A percentile compares a stretch with the other conserved stretches of the same genome.
Conservation (phyloP, 768 basidiomycete genomes). For the Cyclocybe cylindracea region DNA sequence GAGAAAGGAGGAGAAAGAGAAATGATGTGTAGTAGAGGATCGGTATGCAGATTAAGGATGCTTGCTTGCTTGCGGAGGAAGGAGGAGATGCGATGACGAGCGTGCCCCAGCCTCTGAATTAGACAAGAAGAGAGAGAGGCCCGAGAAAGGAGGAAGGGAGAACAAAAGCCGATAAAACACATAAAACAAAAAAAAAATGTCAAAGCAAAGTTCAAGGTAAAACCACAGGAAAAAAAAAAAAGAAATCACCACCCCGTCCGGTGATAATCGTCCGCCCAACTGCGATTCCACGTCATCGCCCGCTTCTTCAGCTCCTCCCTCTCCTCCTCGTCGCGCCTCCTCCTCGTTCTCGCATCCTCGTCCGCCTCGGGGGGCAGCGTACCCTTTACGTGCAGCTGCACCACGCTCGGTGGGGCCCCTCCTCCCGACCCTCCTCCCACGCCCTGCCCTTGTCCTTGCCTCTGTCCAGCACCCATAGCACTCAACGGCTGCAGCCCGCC, state of each 20-base stretch:
- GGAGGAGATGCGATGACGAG: not conserved
- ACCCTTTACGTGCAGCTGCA: constrained; percentile 42
- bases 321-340: constrained; percentile 25
- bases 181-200: constrained; percentile 3
- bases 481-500: constrained; percentile 31
- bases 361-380: constrained; percentile 16
- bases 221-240: constrained; percentile 6
- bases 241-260: constrained; percentile 56
- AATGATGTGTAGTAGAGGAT: not conserved
- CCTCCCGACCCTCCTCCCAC: constrained; percentile 25
- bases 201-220: constrained; percentile 6
- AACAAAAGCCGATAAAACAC: constrained; percentile 3
- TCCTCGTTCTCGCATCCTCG: constrained; percentile 2
- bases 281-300: constrained; percentile 60
- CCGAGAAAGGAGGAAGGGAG: constrained; percentile 1
- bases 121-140: not conserved
- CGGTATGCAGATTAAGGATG: not conserved
- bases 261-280: constrained; percentile 72
- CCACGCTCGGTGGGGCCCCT: constrained; percentile 36
- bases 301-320: constrained; percentile 41
- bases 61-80: constrained; percentile 1
- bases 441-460: not conserved
- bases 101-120: not conserved
- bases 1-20: not conserved
- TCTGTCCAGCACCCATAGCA: constrained; percentile 8